Conservation (phyloP, 2,329 filamentous ascomycete species). For the Thelonectria olida region DNA sequence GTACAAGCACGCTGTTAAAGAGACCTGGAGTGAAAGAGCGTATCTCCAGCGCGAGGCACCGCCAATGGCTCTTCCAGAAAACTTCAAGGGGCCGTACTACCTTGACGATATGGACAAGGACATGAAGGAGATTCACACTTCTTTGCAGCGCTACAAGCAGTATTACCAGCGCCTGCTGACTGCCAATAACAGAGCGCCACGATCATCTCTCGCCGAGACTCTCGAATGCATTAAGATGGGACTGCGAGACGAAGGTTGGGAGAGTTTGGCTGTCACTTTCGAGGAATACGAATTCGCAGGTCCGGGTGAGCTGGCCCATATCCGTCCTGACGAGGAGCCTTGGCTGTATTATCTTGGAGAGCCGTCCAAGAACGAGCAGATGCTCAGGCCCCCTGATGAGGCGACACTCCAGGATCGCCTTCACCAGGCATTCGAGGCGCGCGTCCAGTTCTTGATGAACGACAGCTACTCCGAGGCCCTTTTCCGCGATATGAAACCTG, state of each 20-base stretch:
- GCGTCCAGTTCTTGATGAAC: slow-evolving; percentile 35
- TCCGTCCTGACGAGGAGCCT: slow-evolving; percentile 35
- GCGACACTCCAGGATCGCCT: not conserved
- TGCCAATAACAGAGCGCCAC: slow-evolving; percentile 25
- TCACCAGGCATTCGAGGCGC: slow-evolving; percentile 30
- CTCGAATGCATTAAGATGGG: slow-evolving; percentile 20
- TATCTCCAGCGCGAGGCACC: slow-evolving; percentile 16
- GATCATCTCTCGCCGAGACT: slow-evolving; percentile 28
- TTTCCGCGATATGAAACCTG: slow-evolving; percentile 23
- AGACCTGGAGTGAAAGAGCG: slow-evolving; percentile 20
- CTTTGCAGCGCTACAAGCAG: slow-evolving; percentile 23
- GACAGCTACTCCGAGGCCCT: slow-evolving; percentile 25
- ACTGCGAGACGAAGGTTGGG: slow-evolving; percentile 3
- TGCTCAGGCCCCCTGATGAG: not conserved
- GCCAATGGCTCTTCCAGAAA: slow-evolving; percentile 36
- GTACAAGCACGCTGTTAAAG: slow-evolving; percentile 26
- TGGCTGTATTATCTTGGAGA: slow-evolving; percentile 36
- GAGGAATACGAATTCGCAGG: slow-evolving; percentile 17
- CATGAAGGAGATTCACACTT: slow-evolving; percentile 32
- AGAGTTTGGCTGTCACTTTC: slow-evolving; percentile 17
- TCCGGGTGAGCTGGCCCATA: slow-evolving; percentile 5
- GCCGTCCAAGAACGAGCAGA: slow-evolving; percentile 20
- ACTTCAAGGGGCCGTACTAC: slow-evolving; percentile 35
- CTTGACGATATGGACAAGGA: slow-evolving; percentile 32
- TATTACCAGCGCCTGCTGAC: slow-evolving; percentile 25